phyloP scores from a whole-genome alignment of 345 rosid genomes.

The Reutealis trisperma region DNA sequence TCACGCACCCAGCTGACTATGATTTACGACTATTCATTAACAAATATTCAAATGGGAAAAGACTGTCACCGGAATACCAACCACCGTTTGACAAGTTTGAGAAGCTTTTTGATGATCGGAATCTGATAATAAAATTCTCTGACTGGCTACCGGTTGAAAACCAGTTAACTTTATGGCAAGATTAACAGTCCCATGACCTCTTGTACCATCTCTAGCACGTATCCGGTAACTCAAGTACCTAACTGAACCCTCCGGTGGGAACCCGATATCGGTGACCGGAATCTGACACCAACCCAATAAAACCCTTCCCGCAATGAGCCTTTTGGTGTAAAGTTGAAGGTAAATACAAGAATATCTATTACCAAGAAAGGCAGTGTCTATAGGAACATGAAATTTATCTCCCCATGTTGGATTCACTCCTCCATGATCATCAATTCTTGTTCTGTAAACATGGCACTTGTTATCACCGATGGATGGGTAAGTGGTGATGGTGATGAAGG shows the following conservation, averaged over 20 bases:
- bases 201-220: conserved; percentile 43
- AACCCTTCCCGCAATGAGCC: conserved; percentile 36
- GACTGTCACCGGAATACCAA: conserved; percentile 39
- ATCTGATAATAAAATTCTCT: neutral
- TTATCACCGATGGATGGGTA: conserved; percentile 14
- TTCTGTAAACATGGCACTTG: conserved; percentile 20
- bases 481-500: conserved; percentile 37
- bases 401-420: conserved; percentile 55
- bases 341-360: conserved; percentile 25
- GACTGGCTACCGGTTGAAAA: conserved; percentile 1
- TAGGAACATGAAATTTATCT: conserved; percentile 42
- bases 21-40: neutral
- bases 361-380: conserved; percentile 33
- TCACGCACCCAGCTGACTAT: neutral
- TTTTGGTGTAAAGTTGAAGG: conserved; percentile 37
- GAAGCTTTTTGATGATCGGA: neutral
- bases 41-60: neutral
- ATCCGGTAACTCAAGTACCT: conserved; percentile 48
- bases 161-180: conserved; percentile 36
- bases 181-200: conserved; percentile 47
- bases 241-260: conserved; percentile 26
- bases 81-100: conserved; percentile 21
- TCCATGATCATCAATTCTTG: conserved; percentile 37
- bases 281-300: conserved; percentile 55
- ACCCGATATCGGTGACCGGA: conserved; percentile 39